A percentile compares a stretch with the other conserved stretches of the same genome.
Evolutionary conservation across 2,329 filamentous ascomycete species (phyloP).

Genomic region (Aureobasidium sp.): DNA sequence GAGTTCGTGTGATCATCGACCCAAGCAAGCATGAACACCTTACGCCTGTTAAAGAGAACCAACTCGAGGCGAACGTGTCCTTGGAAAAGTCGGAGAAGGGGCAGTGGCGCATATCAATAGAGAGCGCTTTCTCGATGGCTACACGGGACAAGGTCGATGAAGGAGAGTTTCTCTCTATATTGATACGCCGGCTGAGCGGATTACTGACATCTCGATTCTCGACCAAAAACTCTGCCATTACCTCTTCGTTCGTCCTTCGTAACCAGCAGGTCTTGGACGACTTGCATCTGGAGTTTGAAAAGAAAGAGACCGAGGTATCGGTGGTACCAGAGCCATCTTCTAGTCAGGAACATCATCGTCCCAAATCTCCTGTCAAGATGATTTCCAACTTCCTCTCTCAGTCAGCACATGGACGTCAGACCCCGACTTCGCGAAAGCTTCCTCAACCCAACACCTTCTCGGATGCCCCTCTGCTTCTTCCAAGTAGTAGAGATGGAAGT

Average conservation of each 20-base stretch:
- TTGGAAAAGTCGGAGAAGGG: conserved; percentile 49
- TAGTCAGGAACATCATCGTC: conserved; percentile 46
- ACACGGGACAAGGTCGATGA: conserved; percentile 65
- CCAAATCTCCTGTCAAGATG: conserved; percentile 82
- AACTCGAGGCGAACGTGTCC: conserved; percentile 63
- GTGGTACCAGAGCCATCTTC: conserved; percentile 21
- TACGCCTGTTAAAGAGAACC: conserved; percentile 37
- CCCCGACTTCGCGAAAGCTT: conserved; percentile 23
- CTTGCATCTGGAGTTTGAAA: conserved; percentile 36
- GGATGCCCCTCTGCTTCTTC: conserved; percentile 29
- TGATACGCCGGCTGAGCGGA: conserved; percentile 66
- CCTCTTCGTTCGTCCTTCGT: conserved; percentile 63
- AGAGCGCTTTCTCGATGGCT: conserved; percentile 61
- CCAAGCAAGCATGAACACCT: conserved; percentile 29
- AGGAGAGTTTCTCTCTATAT: conserved; percentile 64
- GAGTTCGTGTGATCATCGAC: conserved; percentile 66
- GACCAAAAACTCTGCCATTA: conserved; percentile 55
- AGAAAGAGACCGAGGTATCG: conserved; percentile 34
- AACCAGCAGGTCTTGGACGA: conserved; percentile 70
- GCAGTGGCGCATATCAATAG: conserved; percentile 48
- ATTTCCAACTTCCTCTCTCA: conserved; percentile 69
- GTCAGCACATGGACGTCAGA: conserved; percentile 37
- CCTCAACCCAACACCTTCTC: conserved; percentile 16
- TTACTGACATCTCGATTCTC: conserved; percentile 63
- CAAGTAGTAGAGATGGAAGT: conserved; percentile 28